These are phyloP conservation scores for Candida koratica DNA, from an alignment of 805 yeast species.

Conservation along the genomic window DNA sequence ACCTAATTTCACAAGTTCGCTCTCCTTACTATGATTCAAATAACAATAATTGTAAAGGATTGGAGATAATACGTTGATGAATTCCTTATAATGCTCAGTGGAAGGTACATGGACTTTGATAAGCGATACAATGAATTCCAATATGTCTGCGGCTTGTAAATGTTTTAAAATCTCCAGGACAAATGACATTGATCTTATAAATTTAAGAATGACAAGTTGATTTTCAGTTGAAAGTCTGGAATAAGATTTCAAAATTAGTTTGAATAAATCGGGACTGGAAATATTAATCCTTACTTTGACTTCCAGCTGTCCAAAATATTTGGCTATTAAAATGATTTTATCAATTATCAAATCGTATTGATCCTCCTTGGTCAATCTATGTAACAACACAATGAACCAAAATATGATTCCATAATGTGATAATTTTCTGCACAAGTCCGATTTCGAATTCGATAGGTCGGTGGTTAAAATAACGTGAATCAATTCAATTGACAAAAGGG, in stretches of 20 bases:
- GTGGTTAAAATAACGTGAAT: constrained; percentile 32
- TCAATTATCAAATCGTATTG: constrained; percentile 18
- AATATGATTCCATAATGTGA: constrained; percentile 41
- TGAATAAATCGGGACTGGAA: constrained; percentile 37
- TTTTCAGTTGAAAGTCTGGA: constrained; percentile 28
- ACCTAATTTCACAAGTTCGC: constrained; percentile 45
- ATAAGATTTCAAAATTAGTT: constrained; percentile 38
- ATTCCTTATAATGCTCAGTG: constrained; percentile 31
- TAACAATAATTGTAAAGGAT: constrained; percentile 50
- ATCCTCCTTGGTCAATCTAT: constrained; percentile 22
- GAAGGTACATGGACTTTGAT: constrained; percentile 27
- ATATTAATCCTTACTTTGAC: constrained; percentile 39
- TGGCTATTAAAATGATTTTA: constrained; percentile 35
- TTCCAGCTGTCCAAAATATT: constrained; percentile 44
- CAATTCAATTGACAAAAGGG: constrained; percentile 35
- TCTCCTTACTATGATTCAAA: constrained; percentile 42
- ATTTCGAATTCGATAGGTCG: constrained; percentile 36
- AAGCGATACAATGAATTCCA: constrained; percentile 40
- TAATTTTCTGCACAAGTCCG: constrained; percentile 39
- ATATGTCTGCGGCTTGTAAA: constrained; percentile 37
- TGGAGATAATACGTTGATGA: constrained; percentile 45
- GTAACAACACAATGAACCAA: constrained; percentile 40
- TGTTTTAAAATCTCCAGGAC: constrained; percentile 29
- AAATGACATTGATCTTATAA: constrained; percentile 41
- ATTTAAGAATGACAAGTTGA: constrained; percentile 41